These are phyloP conservation scores for Stereocaulon alpinum DNA, from an alignment of 495 filamentous ascomycete species.

Conservation along the genomic window DNA sequence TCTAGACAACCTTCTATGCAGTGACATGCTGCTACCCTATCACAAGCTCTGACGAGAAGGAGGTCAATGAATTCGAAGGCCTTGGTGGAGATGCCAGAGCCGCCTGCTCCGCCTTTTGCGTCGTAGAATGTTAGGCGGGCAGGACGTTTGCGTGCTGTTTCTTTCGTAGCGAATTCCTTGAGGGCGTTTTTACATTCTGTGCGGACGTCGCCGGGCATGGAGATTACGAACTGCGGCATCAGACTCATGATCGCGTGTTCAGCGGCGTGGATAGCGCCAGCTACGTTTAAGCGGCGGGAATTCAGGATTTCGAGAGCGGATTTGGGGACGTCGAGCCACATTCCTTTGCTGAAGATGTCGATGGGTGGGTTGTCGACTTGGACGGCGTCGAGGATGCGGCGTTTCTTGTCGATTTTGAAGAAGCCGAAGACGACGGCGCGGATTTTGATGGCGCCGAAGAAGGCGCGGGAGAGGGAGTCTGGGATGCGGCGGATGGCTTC, in stretches of 20 bases:
- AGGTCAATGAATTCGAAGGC: slow-evolving; percentile 86
- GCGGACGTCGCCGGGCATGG: slow-evolving; percentile 75
- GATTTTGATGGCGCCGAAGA: slow-evolving; percentile 75
- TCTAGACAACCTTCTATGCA: slow-evolving; percentile 74
- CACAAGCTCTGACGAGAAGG: slow-evolving; percentile 66
- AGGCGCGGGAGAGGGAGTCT: slow-evolving; percentile 50
- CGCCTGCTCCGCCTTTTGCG: slow-evolving; percentile 73
- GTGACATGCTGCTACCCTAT: slow-evolving; percentile 62
- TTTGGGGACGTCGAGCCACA: slow-evolving; percentile 91
- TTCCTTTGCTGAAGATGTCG: slow-evolving; percentile 60
- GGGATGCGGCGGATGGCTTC: slow-evolving; percentile 68
- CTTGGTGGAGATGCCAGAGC: slow-evolving; percentile 77
- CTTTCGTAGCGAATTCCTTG: slow-evolving; percentile 71
- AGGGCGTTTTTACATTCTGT: slow-evolving; percentile 81
- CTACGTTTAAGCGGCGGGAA: slow-evolving; percentile 62
- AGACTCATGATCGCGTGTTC: slow-evolving; percentile 82
- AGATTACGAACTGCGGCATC: slow-evolving; percentile 82
- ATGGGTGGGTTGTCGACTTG: slow-evolving; percentile 90
- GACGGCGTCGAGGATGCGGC: slow-evolving; percentile 82
- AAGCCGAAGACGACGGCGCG: slow-evolving; percentile 84
- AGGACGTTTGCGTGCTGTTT: slow-evolving; percentile 69
- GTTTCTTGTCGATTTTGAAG: slow-evolving; percentile 81
- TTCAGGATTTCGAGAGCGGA: slow-evolving; percentile 68
- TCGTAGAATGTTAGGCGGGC: slow-evolving; percentile 92
- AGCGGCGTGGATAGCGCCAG: slow-evolving; percentile 86